Base-by-base conservation (phyloP, 805 yeast species). In the Hanseniaspora valbyensis region DNA sequence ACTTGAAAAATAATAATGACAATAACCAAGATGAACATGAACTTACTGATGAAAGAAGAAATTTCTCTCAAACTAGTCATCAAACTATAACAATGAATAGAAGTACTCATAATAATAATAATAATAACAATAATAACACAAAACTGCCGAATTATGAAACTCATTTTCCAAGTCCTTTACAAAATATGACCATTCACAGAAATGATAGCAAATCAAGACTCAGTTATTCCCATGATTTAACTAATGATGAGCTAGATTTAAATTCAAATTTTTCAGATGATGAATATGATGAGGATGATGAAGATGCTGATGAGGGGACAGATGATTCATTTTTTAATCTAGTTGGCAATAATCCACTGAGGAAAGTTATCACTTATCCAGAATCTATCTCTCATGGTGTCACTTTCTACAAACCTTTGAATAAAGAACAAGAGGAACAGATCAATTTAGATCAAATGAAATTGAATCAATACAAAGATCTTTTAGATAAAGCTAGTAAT, bases 401-500 rank as follows among this genome's bases (percentile, higher is more conserved):
- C 25, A 44, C 38, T 25, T 41, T 30, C 34, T 51, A 28, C 33
- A 46, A 42, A n/a, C 25, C 19, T 13, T 39, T 19, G n/a, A 38
- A 50, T 16, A 18, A 45, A 28, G 53, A 38, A 19, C 45, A 69
- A 39, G 21, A 21, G 21, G 28, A 45, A 4, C 13, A 19, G 18
- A 22, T 21, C 24, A 18, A 14, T 2, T 6, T 26, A 13, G 26
- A 25, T 16, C 13, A 14, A 9, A 30, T 38, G 6, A 38, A 33
- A 18, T 28, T 32, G 16, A 22, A 12, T 16, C 37, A 29, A 28
- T 65, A 65, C 52, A 74, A 74, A 52, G 68, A 75, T 14, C 86
- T 81, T 55, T 64, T 82, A 46, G 68, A 72, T 13, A 63, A 75
- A 26, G 88, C 88, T 0, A 77, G 83, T n/a, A 73, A 81, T 1